phyloP scores from a whole-genome alignment of 2,329 filamentous ascomycete genomes.

The Ascochyta rabiei region DNA sequence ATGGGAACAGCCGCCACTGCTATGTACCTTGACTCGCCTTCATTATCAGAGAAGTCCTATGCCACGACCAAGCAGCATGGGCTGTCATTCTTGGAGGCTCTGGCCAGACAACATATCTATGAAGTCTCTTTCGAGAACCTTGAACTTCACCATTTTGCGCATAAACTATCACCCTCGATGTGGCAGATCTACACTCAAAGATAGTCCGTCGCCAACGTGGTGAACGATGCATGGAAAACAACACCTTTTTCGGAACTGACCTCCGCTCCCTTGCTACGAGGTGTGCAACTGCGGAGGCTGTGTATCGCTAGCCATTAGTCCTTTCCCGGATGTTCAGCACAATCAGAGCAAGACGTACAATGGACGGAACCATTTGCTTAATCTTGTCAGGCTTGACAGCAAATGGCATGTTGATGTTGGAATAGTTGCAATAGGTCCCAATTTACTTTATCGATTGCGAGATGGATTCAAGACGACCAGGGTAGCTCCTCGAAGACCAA shows the following conservation, averaged over 20 bases:
- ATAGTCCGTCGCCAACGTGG: slow-evolving; percentile 52
- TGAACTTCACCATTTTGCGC: slow-evolving; percentile 44
- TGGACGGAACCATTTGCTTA: slow-evolving; percentile 49
- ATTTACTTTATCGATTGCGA: slow-evolving; percentile 12
- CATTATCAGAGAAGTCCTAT: slow-evolving; percentile 3
- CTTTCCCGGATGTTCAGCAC: slow-evolving; percentile 14
- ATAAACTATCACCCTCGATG: slow-evolving; percentile 52
- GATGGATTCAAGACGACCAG: slow-evolving; percentile 21
- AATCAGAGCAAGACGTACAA: slow-evolving; percentile 19
- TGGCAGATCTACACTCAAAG: slow-evolving; percentile 55
- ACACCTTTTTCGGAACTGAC: slow-evolving; percentile 57
- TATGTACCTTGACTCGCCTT: slow-evolving; percentile 7
- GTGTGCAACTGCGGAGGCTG: slow-evolving; percentile 29
- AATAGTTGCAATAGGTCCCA: slow-evolving; percentile 32
- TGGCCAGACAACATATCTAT: slow-evolving; percentile 8
- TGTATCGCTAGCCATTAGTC: slow-evolving; percentile 22
- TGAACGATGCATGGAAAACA: slow-evolving; percentile 65
- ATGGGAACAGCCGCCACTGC: no score
- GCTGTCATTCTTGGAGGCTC: slow-evolving; percentile 11
- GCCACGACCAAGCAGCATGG: slow-evolving; percentile 11
- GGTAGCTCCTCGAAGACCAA: slow-evolving; percentile 15
- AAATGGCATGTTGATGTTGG: slow-evolving; percentile 43
- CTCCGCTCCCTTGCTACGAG: slow-evolving; percentile 55
- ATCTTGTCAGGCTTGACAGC: slow-evolving; percentile 40
- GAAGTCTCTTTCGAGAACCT: slow-evolving; percentile 18